Base-by-base conservation (phyloP, 2,329 filamentous ascomycete genomes). In the Cercospora brassicicola region DNA sequence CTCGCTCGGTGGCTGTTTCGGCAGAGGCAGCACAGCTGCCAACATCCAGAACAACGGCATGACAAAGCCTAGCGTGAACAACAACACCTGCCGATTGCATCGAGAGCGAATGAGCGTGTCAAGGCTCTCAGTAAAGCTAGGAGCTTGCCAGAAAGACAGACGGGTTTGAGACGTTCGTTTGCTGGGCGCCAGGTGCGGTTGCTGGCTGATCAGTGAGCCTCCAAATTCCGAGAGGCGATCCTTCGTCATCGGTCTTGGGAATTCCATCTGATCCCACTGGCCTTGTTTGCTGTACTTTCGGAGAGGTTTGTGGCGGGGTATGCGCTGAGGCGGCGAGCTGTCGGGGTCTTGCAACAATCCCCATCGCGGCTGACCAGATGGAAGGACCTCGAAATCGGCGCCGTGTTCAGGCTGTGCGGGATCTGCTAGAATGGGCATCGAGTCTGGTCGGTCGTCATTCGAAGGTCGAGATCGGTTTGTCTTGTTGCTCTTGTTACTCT, bases 21-120 rank as follows among this genome's bases (percentile, higher is more conserved):
- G 78, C 26, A 80, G 66, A 8, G 78, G 78, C 30, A 80, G 69
- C 1, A 78, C 66, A 1, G 78, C 77, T 4, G 72, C 78, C 1
- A 79, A 33, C 69, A 79, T 77, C 78, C 78, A 79, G 45, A 76
- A 69, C 2, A 78, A 51, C 3, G 78, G 78, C 59, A 74, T 76
- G 5, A 79, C 57, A 70, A 80, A 80, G 33, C 78, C 78, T 7
- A 78, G 68, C 15, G 73, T 72, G 68, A 80, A 80, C 20, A 78
- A 70, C 8, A 79, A 67, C 45, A 79, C 76, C 59, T 80, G 78
- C 4, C 77, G 71, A 55, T 79, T 79, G 62, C 77, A 74, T 20
- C 75, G 73, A 10, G 73, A 75, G 30, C 71, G 70, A 39, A 79
- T 64, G 13, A 79, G 69, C 3, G 74, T 77, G 65, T 76, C 75